Percentiles rank a stretch among this genome's conserved stretches.
Evolutionary conservation across 1,284 basidiomycete genomes (phyloP).

Genomic region (Pseudozyma sp.): DNA sequence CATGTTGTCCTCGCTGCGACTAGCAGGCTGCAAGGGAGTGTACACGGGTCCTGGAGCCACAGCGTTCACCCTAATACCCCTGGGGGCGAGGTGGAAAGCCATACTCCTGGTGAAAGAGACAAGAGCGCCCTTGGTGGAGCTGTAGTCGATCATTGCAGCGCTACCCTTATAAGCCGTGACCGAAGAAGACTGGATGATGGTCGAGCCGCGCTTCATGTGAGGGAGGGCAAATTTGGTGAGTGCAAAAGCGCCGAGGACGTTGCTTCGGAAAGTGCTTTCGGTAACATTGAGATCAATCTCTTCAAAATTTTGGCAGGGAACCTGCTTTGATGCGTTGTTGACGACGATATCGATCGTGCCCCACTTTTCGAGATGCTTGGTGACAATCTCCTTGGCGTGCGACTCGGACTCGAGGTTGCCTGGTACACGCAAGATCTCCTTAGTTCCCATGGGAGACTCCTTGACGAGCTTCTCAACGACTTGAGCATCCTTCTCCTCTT

Average conservation of each 20-base stretch:
- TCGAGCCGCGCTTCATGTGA: slow-evolving; percentile 75
- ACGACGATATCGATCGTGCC: slow-evolving; percentile 68
- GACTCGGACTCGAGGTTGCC: slow-evolving; percentile 70
- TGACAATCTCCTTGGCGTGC: slow-evolving; percentile 71
- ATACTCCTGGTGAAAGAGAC: slow-evolving; percentile 74
- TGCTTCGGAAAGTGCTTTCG: slow-evolving; percentile 56
- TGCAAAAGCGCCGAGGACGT: slow-evolving; percentile 53
- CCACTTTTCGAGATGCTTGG: slow-evolving; percentile 72
- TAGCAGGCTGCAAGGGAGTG: slow-evolving; percentile 70
- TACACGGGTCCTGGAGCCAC: slow-evolving; percentile 74
- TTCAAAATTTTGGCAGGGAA: slow-evolving; percentile 69
- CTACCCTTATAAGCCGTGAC: slow-evolving; percentile 75
- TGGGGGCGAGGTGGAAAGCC: slow-evolving; percentile 74
- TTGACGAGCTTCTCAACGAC: slow-evolving; percentile 44
- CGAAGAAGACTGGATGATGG: slow-evolving; percentile 77
- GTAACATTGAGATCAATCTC: slow-evolving; percentile 51
- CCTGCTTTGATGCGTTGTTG: slow-evolving; percentile 78
- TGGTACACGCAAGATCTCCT: slow-evolving; percentile 71
- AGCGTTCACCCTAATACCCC: slow-evolving; percentile 75
- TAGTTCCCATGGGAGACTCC: slow-evolving; percentile 55
- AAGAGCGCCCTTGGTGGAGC: slow-evolving; percentile 72
- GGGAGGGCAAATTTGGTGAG: slow-evolving; percentile 72
- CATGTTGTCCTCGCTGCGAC: slow-evolving; percentile 53
- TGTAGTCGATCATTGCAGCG: slow-evolving; percentile 73
- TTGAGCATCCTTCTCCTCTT: slow-evolving; percentile 74